These are phyloP conservation scores for Telopea speciosissima DNA, from an alignment of 177 flowering plant species.

Conservation along the genomic window DNA sequence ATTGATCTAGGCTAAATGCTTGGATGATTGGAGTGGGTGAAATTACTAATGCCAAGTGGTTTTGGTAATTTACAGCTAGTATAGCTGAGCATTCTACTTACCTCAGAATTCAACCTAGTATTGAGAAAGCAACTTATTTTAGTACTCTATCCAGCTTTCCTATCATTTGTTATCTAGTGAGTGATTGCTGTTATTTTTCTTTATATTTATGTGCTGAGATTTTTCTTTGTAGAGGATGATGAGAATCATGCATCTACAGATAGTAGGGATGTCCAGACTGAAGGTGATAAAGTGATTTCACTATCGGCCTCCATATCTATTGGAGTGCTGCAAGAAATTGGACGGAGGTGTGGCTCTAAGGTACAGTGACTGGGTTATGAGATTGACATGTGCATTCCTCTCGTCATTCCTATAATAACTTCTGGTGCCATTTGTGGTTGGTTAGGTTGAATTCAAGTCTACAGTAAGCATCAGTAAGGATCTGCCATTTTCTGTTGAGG, in stretches of 20 bases:
- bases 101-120: too few species aligned
- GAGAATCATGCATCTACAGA: slow-evolving; percentile 31
- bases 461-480: slow-evolving; percentile 68
- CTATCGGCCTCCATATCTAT: slow-evolving; percentile 47
- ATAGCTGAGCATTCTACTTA: too few species aligned
- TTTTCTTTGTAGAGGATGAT: slow-evolving; percentile 31
- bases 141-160: background rate
- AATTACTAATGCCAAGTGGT: too few species aligned
- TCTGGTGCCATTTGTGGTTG: slow-evolving; percentile 5
- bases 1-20: too few species aligned
- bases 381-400: background rate
- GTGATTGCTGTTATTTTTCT: background rate
- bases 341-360: slow-evolving; percentile 72
- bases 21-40: too few species aligned
- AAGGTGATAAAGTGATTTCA: slow-evolving; percentile 37
- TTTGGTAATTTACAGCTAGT: too few species aligned
- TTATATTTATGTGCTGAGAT: slow-evolving; percentile 5
- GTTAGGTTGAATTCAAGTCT: slow-evolving; percentile 82
- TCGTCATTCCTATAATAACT: background rate
- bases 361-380: slow-evolving; percentile 24
- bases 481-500: slow-evolving; percentile 87
- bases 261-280: slow-evolving; percentile 39
- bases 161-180: background rate
- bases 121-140: too few species aligned
- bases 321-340: slow-evolving; percentile 88